Conservation (phyloP, 2,329 filamentous ascomycete species). For the Elsinoe fawcettii region DNA sequence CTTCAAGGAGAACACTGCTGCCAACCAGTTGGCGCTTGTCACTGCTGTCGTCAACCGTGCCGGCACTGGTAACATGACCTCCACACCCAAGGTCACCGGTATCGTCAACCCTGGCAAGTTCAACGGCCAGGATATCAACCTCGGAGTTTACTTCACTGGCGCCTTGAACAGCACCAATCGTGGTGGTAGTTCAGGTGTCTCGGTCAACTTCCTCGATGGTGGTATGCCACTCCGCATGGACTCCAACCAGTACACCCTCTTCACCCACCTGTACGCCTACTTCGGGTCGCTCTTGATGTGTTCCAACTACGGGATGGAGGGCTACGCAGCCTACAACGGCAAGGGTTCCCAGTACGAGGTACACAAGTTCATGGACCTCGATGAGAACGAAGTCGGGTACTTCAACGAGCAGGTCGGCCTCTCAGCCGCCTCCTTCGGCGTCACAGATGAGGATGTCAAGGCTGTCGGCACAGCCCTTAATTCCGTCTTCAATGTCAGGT, state of each 20-base stretch:
- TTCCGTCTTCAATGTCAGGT: slow-evolving; percentile 46
- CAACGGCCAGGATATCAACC: slow-evolving; percentile 47
- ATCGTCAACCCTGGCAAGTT: slow-evolving; percentile 47
- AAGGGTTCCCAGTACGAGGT: slow-evolving; percentile 44
- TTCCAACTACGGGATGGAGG: slow-evolving; percentile 42
- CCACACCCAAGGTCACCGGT: slow-evolving; percentile 45
- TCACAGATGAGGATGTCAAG: slow-evolving; percentile 45
- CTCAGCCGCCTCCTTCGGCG: slow-evolving; percentile 51
- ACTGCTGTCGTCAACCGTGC: slow-evolving; percentile 55
- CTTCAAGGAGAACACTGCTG: slow-evolving; percentile 51
- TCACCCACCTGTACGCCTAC: slow-evolving; percentile 56
- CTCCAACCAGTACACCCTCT: slow-evolving; percentile 50
- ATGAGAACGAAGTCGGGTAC: slow-evolving; percentile 46
- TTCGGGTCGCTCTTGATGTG: slow-evolving; percentile 54
- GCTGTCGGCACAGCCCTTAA: slow-evolving; percentile 44
- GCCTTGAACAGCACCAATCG: slow-evolving; percentile 47
- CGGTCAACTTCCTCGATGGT: slow-evolving; percentile 55
- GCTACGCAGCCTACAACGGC: slow-evolving; percentile 45
- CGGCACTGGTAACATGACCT: slow-evolving; percentile 45
- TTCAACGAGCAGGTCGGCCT: slow-evolving; percentile 54
- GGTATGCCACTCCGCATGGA: slow-evolving; percentile 50
- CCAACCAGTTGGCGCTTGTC: slow-evolving; percentile 50
- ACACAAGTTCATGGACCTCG: slow-evolving; percentile 52
- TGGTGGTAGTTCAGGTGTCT: slow-evolving; percentile 37
- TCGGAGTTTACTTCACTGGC: slow-evolving; percentile 55